Base-by-base conservation (phyloP, 2,329 filamentous ascomycete genomes). In the Hansfordia pulvinata region DNA sequence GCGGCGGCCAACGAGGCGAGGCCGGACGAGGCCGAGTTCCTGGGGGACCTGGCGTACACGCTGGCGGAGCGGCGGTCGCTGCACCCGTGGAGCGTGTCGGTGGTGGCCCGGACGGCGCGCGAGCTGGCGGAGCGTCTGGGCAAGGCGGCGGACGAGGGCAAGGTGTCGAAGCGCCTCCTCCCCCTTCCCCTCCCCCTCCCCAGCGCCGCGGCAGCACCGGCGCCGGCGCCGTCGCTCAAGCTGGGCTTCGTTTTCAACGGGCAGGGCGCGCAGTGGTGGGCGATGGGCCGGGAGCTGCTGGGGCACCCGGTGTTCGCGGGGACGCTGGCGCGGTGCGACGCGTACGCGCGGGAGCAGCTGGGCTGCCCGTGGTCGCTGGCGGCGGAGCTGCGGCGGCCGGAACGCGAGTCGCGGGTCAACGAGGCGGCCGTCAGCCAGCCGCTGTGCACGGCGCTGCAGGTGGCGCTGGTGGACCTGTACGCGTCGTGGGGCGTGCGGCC, bases 391-490 rank as follows among this genome's bases (percentile, higher is more conserved):
- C 10, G 6, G 8, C 16, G 12, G 10, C n/a, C 23, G 4, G 12
- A 24, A 11, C 7, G 9, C 4, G n/a, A n/a, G n/a, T n/a, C n/a
- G n/a, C n/a, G 25, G 7, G 30, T 41, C 8, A 30, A 32, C 6
- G 35, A 43, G 19, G 35, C 40, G 4, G 37, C 43, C n/a, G 17
- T 39, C 18, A 33, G 40, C 10, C 44, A 47, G 28, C 42, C 47
- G 4, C 52, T 58, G 26, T 58, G 58, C 44, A 64, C 62, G 35
- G 59, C 53, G 11, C 37, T 60, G 29, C 55, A 64, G 33, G 41
- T 58, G 18, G 43, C 44, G 19, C 52, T 54, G 28, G 58, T 62
- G 25, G 52, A 56, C 17, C 39, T 52, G 10, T 49, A 54, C 20
- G 46, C 48, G 8, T 43, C 51, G 16, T 42, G 44, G 34, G 37